A percentile compares a stretch with the other conserved stretches of the same genome.
Conservation (phyloP, 2,329 filamentous ascomycete species). For the Stemphylium beticola region DNA sequence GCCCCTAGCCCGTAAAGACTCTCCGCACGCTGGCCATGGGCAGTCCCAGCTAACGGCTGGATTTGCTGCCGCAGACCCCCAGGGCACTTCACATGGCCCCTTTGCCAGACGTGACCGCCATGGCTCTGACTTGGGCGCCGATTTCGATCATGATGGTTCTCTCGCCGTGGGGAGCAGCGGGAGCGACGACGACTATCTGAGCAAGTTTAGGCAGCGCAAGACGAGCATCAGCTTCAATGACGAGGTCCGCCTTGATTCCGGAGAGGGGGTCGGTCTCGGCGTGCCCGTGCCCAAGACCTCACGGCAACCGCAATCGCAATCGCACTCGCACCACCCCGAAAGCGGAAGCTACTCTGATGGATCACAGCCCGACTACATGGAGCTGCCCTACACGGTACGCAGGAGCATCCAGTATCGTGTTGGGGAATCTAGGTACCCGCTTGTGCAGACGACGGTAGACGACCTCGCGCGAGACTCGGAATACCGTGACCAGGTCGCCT, state of each 20-base stretch:
- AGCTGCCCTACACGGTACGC: slow-evolving; percentile 35
- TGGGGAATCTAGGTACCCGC: slow-evolving; percentile 40
- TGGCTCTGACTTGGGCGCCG: slow-evolving; percentile 22
- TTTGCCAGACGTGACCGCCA: slow-evolving; percentile 25
- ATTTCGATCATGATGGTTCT: slow-evolving; percentile 25
- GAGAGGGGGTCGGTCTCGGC: slow-evolving; percentile 46
- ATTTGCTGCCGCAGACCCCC: slow-evolving; percentile 25
- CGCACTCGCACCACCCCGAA: slow-evolving; percentile 26
- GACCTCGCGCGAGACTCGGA: slow-evolving; percentile 34
- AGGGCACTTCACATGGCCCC: slow-evolving; percentile 25
- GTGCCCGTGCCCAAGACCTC: slow-evolving; percentile 46
- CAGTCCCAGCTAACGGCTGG: slow-evolving; percentile 31
- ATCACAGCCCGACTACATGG: slow-evolving; percentile 39
- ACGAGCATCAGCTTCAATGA: slow-evolving; percentile 52
- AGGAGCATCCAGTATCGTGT: slow-evolving; percentile 31
- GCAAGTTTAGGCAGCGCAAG: slow-evolving; percentile 41
- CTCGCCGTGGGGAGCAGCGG: slow-evolving; percentile 33
- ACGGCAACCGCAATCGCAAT: slow-evolving; percentile 24
- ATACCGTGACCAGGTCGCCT: slow-evolving; percentile 48
- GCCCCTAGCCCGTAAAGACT: slow-evolving; percentile 41
- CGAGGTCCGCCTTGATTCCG: slow-evolving; percentile 50
- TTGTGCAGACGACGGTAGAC: slow-evolving; percentile 46
- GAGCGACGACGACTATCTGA: slow-evolving; percentile 36
- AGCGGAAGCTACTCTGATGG: slow-evolving; percentile 40
- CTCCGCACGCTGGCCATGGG: slow-evolving; percentile 29